Conservation (phyloP, 73 alveolate genomes). For the Paramecium biaurelia region DNA sequence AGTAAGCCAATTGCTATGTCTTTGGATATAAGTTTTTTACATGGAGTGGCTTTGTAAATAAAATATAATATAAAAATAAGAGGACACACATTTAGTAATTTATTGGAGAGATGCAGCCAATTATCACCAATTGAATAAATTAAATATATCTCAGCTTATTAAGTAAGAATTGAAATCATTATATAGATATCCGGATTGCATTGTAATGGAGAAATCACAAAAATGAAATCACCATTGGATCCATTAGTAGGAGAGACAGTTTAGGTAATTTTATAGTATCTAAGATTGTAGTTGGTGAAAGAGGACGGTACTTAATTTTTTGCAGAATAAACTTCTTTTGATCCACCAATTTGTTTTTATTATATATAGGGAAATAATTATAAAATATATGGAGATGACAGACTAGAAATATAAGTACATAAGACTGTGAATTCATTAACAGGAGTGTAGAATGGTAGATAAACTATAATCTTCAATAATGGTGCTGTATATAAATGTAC, state of each 20-base stretch:
- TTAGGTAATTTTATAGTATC: background rate
- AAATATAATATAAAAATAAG: background rate
- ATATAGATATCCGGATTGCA: background rate
- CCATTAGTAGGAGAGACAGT: conserved; percentile 22
- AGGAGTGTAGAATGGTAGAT: background rate
- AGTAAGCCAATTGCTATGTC: conserved; percentile 15
- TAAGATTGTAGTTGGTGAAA: background rate
- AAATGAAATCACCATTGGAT: conserved; percentile 17
- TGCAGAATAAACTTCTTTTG: background rate
- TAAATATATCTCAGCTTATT: background rate
- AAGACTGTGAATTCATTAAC: conserved; percentile 26
- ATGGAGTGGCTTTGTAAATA: background rate
- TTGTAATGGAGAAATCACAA: background rate
- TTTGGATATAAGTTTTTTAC: background rate
- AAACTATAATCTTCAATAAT: background rate
- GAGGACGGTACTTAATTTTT: conserved; percentile 6
- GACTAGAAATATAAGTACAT: background rate
- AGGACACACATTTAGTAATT: background rate
- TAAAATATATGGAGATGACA: background rate
- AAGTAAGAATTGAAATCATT: background rate
- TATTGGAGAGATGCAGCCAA: background rate
- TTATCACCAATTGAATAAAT: background rate
- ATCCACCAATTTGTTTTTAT: conserved; percentile 37
- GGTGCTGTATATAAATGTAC: background rate
- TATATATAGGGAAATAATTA: conserved; percentile 12